Conservation (phyloP, 2,329 filamentous ascomycete species). For the Cytospora mali region DNA sequence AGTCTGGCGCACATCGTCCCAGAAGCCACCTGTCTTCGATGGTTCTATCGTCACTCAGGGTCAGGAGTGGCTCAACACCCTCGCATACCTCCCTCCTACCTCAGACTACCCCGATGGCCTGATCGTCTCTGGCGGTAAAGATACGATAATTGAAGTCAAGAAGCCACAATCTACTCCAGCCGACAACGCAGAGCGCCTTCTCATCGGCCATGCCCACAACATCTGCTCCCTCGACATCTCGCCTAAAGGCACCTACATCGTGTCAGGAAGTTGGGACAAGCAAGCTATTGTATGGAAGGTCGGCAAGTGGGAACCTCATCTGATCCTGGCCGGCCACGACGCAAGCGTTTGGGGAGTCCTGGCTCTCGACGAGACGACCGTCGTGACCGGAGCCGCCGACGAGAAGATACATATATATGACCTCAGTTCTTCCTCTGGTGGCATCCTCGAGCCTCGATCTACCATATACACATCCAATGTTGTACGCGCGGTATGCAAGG, state of each 20-base stretch:
- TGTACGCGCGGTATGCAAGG: conserved; percentile 81
- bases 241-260: conserved; percentile 70
- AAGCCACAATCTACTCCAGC: conserved; percentile 66
- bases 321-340: conserved; percentile 74
- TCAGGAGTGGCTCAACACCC: conserved; percentile 82
- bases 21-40: conserved; percentile 69
- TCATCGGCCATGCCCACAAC: conserved; percentile 85
- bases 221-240: conserved; percentile 85
- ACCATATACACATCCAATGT: conserved; percentile 73
- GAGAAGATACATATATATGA: conserved; percentile 85
- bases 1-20: conserved; percentile 71
- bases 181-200: conserved; percentile 80
- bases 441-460: conserved; percentile 54
- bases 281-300: conserved; percentile 85
- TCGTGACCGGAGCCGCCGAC: conserved; percentile 93
- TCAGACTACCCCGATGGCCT: conserved; percentile 74
- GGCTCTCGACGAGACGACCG: conserved; percentile 74
- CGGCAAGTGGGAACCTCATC: conserved; percentile 79
- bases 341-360: conserved; percentile 91
- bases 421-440: conserved; percentile 61
- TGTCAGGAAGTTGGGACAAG: conserved; percentile 93
- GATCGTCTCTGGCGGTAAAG: conserved; percentile 84
- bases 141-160: conserved; percentile 90
- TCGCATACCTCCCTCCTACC: conserved; percentile 75
- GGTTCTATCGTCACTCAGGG: conserved; percentile 78